Evolutionary conservation across 768 basidiomycete genomes (phyloP).

Genomic region (Xerocomellus dryophilus): DNA sequence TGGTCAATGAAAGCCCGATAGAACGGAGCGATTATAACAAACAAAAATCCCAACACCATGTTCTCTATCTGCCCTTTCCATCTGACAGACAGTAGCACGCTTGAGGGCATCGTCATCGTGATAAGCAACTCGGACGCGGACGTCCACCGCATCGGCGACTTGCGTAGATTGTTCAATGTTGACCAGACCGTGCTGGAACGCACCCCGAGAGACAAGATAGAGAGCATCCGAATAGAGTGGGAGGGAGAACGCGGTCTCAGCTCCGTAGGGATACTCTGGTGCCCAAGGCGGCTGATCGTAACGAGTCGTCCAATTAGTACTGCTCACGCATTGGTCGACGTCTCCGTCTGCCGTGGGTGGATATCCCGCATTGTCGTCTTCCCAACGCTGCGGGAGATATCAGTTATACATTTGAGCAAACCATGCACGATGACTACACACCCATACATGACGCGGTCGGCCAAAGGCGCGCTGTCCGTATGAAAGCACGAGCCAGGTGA

Average conservation of each 20-base stretch:
- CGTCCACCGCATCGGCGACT: slow-evolving; percentile 26
- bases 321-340: slow-evolving; percentile 11
- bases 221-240: slow-evolving; percentile 30
- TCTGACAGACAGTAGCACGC: slow-evolving; percentile 29
- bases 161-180: slow-evolving; percentile 30
- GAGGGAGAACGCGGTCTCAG: slow-evolving; percentile 28
- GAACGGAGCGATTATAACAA: slow-evolving; percentile 2
- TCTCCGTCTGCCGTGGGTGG: background rate
- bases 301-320: slow-evolving; percentile 24
- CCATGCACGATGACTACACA: background rate
- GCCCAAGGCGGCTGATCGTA: slow-evolving; percentile 27
- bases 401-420: background rate
- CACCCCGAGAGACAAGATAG: slow-evolving; percentile 32
- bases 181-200: slow-evolving; percentile 26
- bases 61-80: slow-evolving; percentile 23
- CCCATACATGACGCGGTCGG: slow-evolving; percentile 3
- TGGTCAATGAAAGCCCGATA: background rate
- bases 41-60: slow-evolving; percentile 37
- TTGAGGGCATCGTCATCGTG: slow-evolving; percentile 14
- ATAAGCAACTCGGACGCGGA: slow-evolving; percentile 30
- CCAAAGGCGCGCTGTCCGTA: slow-evolving; percentile 1
- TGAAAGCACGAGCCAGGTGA: slow-evolving; percentile 17
- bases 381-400: slow-evolving; percentile 10
- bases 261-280: slow-evolving; percentile 20
- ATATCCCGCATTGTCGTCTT: background rate